Evolutionary conservation across 176 grass and related monocot genomes (phyloP).

Genomic region (Raddia guianensis): DNA sequence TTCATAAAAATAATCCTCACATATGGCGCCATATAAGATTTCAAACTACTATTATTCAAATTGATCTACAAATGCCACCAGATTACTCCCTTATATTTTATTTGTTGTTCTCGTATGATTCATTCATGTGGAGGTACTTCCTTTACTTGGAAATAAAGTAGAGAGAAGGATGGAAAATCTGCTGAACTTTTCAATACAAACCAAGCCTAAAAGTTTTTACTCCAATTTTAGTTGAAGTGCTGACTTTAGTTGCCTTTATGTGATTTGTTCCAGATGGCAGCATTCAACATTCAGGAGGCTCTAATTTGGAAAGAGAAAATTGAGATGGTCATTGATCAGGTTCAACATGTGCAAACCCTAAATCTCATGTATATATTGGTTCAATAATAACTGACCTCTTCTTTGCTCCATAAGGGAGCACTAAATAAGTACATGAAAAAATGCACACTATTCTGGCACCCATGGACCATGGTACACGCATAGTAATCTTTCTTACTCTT

Average conservation of each 20-base stretch:
- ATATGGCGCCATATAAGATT: not conserved
- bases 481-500: not conserved
- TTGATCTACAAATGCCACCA: not conserved
- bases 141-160: not conserved
- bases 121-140: not conserved
- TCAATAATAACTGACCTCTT: not conserved
- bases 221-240: not conserved
- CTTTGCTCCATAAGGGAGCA: not conserved
- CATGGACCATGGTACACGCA: not conserved
- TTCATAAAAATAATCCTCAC: not conserved
- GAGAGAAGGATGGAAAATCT: not conserved
- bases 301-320: slow-evolving; percentile 98
- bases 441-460: not conserved
- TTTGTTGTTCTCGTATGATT: slow-evolving; percentile 8
- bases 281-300: slow-evolving; percentile 97
- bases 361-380: not conserved
- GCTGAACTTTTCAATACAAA: not conserved
- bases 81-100: not conserved
- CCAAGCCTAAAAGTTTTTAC: not conserved
- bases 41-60: not conserved
- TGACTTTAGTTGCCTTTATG: slow-evolving; percentile 8
- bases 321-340: slow-evolving; percentile 95
- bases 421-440: not conserved
- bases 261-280: slow-evolving; percentile 74
- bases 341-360: slow-evolving; percentile 34